Conservation (phyloP, 2,329 filamentous ascomycete species). For the Fusarium armeniacum region DNA sequence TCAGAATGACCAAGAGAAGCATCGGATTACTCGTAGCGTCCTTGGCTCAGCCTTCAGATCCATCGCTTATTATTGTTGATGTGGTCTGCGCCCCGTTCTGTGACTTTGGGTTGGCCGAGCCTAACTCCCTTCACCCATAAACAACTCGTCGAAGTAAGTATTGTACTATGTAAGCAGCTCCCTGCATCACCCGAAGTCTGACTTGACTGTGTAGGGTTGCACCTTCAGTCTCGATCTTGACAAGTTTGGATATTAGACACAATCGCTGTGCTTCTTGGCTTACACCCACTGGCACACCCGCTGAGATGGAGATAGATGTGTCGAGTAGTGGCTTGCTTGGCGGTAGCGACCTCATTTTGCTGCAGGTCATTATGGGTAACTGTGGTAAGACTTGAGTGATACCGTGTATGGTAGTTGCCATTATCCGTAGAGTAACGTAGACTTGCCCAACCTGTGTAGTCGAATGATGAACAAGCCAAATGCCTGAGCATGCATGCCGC, state of each 20-base stretch:
- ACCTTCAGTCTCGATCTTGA: conserved; percentile 12
- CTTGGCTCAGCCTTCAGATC: not conserved
- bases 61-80: conserved; percentile 1
- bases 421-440: not conserved
- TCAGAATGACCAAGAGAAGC: conserved; percentile 20
- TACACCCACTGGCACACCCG: not conserved
- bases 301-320: conserved; percentile 1
- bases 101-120: conserved; percentile 7
- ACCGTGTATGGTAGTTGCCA: not conserved
- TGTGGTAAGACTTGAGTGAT: not conserved
- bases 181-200: conserved; percentile 14
- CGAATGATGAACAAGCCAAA: not conserved
- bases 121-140: not conserved
- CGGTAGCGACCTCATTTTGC: not conserved
- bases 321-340: not conserved
- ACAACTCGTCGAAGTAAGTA: conserved; percentile 10
- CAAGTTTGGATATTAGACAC: not conserved
- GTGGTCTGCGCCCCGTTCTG: conserved; percentile 26
- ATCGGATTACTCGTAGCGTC: conserved; percentile 12
- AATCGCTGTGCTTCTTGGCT: conserved; percentile 8
- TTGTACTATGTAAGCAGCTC: conserved; percentile 3
- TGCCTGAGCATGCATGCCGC: not conserved
- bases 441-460: not conserved
- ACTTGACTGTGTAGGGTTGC: conserved; percentile 8
- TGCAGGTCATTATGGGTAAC: not conserved